Conservation (phyloP, 805 yeast species). For the Starmerella roubikii region DNA sequence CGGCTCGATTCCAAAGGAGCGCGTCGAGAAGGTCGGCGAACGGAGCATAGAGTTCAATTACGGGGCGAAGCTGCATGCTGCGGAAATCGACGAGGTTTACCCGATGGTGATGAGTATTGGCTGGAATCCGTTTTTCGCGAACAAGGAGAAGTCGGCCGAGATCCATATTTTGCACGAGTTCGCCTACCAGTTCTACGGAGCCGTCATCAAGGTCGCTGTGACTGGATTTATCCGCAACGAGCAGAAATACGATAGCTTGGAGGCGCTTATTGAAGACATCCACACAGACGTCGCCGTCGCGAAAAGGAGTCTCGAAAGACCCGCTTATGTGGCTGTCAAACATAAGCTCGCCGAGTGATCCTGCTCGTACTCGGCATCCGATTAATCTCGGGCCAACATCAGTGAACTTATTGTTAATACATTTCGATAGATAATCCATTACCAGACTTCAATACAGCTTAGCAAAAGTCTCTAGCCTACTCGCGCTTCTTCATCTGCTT, state of each 20-base stretch:
- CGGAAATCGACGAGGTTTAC: slow-evolving; percentile 31
- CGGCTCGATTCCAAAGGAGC: slow-evolving; percentile 19
- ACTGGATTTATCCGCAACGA: slow-evolving; percentile 90
- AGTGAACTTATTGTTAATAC: no score
- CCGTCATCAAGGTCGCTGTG: slow-evolving; percentile 49
- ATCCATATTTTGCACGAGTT: slow-evolving; percentile 74
- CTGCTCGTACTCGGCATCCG: no score
- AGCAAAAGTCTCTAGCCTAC: no score
- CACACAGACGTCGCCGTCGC: slow-evolving; percentile 67
- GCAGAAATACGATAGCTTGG: slow-evolving; percentile 66
- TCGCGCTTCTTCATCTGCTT: slow-evolving; percentile 12
- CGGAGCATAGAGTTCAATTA: slow-evolving; percentile 42
- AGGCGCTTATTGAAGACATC: slow-evolving; percentile 76
- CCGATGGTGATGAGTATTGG: slow-evolving; percentile 97
- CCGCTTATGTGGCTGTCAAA: no score
- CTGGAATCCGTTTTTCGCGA: slow-evolving; percentile 83
- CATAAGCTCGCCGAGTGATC: no score
- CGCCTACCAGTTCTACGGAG: slow-evolving; percentile 63
- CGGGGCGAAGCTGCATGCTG: slow-evolving; percentile 37
- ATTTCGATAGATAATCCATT: no score
- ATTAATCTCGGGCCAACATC: no score
- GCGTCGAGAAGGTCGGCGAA: slow-evolving; percentile 23
- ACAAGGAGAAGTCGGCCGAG: slow-evolving; percentile 66
- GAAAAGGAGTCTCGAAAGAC: slow-evolving; percentile 32
- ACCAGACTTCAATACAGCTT: no score